These are phyloP conservation scores for Anthracocystis walkeri DNA, from an alignment of 1,284 basidiomycete species.

Conservation along the genomic window DNA sequence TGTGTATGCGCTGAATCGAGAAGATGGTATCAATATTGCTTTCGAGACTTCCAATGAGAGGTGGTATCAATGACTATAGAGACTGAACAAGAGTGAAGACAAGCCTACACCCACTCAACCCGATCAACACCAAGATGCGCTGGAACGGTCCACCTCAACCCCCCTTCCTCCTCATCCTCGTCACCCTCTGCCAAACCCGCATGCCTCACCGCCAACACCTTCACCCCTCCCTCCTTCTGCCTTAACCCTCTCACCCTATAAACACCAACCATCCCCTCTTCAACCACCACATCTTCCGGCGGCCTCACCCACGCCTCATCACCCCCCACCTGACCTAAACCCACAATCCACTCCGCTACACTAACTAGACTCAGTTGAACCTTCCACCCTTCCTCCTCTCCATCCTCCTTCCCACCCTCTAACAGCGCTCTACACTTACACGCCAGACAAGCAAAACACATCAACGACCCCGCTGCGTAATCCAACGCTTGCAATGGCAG, in stretches of 20 bases:
- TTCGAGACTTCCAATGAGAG: neutral
- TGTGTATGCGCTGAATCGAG: too few relatives aligned
- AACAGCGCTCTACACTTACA: conserved; percentile 20
- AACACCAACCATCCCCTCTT: conserved; percentile 1
- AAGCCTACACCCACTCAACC: conserved; percentile 17
- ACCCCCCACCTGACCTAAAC: conserved; percentile 24
- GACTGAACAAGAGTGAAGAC: neutral
- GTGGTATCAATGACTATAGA: neutral
- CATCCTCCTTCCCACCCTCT: neutral
- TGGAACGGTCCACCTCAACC: conserved; percentile 22
- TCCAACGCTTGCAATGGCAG: conserved; percentile 78
- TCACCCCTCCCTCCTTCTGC: neutral
- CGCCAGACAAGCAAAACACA: conserved; percentile 69
- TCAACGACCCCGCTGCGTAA: conserved; percentile 76
- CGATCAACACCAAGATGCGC: conserved; percentile 28
- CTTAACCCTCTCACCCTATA: conserved; percentile 21
- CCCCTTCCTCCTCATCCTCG: neutral
- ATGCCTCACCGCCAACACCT: conserved; percentile 30
- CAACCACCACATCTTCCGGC: conserved; percentile 6
- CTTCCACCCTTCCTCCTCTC: conserved; percentile 21
- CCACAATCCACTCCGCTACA: conserved; percentile 33
- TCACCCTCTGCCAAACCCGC: neutral
- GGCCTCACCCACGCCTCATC: conserved; percentile 26
- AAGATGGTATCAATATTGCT: too few relatives aligned
- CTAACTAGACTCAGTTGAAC: conserved; percentile 38